Percentiles rank a stretch among this genome's conserved stretches.
Conservation (phyloP, 129 eudicot genomes). For the Escallonia herrerae region DNA sequence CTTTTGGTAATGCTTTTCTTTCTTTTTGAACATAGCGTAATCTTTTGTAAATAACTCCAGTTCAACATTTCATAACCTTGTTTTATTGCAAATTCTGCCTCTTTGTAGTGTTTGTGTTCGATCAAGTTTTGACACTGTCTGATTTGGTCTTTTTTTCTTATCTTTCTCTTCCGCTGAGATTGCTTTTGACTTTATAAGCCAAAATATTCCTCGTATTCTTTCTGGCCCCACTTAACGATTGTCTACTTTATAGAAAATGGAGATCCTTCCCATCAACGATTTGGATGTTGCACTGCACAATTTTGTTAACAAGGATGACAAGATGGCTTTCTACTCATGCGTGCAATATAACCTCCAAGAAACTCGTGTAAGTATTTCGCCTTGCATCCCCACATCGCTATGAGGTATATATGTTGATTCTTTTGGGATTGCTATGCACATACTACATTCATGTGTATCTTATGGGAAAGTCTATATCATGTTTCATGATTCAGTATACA, state of each 20-base stretch:
- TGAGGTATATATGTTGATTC: background rate
- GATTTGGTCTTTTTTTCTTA: too few relatives aligned
- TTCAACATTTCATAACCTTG: too few relatives aligned
- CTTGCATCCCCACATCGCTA: background rate
- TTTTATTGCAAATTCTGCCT: too few relatives aligned
- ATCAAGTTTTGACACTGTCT: too few relatives aligned
- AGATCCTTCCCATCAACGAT: conserved; percentile 93
- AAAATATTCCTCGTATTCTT: background rate
- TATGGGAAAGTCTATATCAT: too few relatives aligned
- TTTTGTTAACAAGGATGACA: conserved; percentile 92
- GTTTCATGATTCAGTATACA: too few relatives aligned
- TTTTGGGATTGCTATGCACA: background rate
- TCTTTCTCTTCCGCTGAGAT: too few relatives aligned
- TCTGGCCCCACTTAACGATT: background rate
- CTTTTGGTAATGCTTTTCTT: background rate
- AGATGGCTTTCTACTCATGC: conserved; percentile 74
- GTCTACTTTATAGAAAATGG: conserved; percentile 74
- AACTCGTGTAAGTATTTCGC: conserved; percentile 70
- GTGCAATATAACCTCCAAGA: conserved; percentile 87
- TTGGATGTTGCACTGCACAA: conserved; percentile 91
- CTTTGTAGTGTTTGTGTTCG: too few relatives aligned
- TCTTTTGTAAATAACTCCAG: too few relatives aligned
- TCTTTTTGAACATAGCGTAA: background rate
- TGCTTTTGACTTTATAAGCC: background rate
- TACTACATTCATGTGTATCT: too few relatives aligned